Conservation (phyloP, 139 green algal genomes). For the Spirogloea muscicola region DNA sequence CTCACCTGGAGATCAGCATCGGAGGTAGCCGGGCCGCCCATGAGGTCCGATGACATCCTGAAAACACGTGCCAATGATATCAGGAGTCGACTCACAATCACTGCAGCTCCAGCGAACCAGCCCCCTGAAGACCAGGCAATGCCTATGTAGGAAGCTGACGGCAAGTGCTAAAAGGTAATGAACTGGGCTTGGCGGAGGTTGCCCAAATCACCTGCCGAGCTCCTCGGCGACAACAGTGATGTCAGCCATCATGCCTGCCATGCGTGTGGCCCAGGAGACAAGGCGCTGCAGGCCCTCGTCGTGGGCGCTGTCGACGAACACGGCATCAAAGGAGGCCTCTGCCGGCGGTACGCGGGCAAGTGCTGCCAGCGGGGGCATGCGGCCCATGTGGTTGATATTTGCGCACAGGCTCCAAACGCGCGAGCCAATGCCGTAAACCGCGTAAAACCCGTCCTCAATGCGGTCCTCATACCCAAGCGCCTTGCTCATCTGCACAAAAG, state of each 20-base stretch:
- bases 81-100: too few relatives aligned
- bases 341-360: conserved; percentile 1
- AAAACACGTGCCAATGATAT: too few relatives aligned
- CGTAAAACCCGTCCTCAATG: conserved; percentile 24
- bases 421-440: conserved; percentile 8
- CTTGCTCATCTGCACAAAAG: conserved; percentile 2
- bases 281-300: conserved; percentile 4
- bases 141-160: too few relatives aligned
- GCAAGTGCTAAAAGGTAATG: too few relatives aligned
- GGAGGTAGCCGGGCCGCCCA: too few relatives aligned
- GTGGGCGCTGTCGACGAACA: conserved; percentile 1
- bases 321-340: conserved; percentile 29
- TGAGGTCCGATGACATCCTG: too few relatives aligned
- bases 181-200: too few relatives aligned
- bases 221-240: conserved; percentile 18
- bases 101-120: too few relatives aligned
- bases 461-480: not conserved
- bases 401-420: conserved; percentile 6
- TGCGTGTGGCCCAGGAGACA: not conserved
- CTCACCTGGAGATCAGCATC: too few relatives aligned
- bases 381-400: conserved; percentile 2
- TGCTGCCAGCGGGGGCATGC: conserved; percentile 20
- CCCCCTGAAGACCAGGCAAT: too few relatives aligned
- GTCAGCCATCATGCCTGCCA: conserved; percentile 1
- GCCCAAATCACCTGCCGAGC: too few relatives aligned